Percentiles rank a stretch among this genome's conserved stretches.
Conservation (phyloP, 306 rosid genomes). For the Chamaecrista fasciculata region DNA sequence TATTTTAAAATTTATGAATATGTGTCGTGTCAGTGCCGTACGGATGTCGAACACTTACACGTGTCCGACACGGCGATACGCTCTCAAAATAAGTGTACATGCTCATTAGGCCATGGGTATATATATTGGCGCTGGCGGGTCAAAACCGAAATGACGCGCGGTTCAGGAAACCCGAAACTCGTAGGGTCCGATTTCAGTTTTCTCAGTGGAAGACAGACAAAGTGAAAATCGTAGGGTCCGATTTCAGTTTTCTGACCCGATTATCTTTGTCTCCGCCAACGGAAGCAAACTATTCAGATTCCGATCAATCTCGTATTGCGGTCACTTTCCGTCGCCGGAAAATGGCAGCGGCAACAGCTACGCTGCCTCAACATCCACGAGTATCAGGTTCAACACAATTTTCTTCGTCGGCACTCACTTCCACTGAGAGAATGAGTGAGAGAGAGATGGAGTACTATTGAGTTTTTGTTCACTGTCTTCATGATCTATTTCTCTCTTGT, state of each 20-base stretch:
- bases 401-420: neutral
- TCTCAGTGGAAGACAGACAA: too few relatives aligned
- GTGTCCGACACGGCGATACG: too few relatives aligned
- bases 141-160: neutral
- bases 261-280: neutral
- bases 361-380: conserved; percentile 42
- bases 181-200: neutral
- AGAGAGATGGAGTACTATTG: neutral
- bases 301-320: conserved; percentile 50
- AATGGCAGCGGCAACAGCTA: conserved; percentile 53
- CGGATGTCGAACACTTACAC: too few relatives aligned
- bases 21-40: too few relatives aligned
- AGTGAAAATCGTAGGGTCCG: too few relatives aligned
- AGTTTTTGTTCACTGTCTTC: neutral
- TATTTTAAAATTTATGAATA: too few relatives aligned
- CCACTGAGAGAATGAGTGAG: neutral
- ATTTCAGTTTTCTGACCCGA: conserved; percentile 11
- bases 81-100: too few relatives aligned
- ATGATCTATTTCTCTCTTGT: neutral
- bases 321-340: conserved; percentile 26
- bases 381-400: conserved; percentile 65
- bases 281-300: neutral
- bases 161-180: neutral
- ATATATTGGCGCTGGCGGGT: neutral
- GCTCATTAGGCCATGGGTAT: too few relatives aligned